These are phyloP conservation scores for Fusarium acutatum DNA, from an alignment of 2,329 filamentous ascomycete genomes.

Conservation along the genomic window DNA sequence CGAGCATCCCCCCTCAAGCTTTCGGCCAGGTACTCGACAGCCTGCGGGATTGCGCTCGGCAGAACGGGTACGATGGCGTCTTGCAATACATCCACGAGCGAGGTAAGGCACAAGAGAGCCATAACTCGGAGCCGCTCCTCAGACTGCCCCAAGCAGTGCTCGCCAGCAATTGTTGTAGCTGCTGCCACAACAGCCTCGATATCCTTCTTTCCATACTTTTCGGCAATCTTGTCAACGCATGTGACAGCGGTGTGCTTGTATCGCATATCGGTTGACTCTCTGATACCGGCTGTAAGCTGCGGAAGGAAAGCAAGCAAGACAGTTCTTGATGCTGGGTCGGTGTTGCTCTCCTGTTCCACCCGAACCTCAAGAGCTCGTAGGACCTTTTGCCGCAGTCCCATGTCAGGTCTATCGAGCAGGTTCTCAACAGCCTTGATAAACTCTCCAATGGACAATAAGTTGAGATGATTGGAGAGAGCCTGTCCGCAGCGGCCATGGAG, in stretches of 20 bases:
- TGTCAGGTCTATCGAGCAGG: constrained; percentile 78
- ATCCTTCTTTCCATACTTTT: constrained; percentile 95
- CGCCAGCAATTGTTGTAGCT: constrained; percentile 78
- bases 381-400: constrained; percentile 80
- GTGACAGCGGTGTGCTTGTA: constrained; percentile 87
- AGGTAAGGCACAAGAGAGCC: constrained; percentile 88
- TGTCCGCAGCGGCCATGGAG: constrained; percentile 70
- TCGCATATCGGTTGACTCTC: constrained; percentile 73
- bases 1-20: constrained; percentile 64
- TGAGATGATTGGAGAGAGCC: constrained; percentile 80
- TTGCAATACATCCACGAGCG: constrained; percentile 85
- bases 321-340: constrained; percentile 72
- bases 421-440: constrained; percentile 89
- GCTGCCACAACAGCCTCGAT: constrained; percentile 77
- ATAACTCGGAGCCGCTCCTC: constrained; percentile 80
- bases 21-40: constrained; percentile 74
- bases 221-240: constrained; percentile 91
- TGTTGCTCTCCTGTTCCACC: constrained; percentile 76
- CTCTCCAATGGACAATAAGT: constrained; percentile 84
- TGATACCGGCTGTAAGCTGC: constrained; percentile 78
- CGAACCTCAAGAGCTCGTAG: constrained; percentile 82
- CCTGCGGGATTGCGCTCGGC: constrained; percentile 76
- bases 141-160: constrained; percentile 77
- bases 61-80: constrained; percentile 87
- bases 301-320: constrained; percentile 82